Percentiles rank a stretch among this genome's conserved stretches.
Conservation (phyloP, 2,329 filamentous ascomycete genomes). For the Aspergillus novofumigatus region DNA sequence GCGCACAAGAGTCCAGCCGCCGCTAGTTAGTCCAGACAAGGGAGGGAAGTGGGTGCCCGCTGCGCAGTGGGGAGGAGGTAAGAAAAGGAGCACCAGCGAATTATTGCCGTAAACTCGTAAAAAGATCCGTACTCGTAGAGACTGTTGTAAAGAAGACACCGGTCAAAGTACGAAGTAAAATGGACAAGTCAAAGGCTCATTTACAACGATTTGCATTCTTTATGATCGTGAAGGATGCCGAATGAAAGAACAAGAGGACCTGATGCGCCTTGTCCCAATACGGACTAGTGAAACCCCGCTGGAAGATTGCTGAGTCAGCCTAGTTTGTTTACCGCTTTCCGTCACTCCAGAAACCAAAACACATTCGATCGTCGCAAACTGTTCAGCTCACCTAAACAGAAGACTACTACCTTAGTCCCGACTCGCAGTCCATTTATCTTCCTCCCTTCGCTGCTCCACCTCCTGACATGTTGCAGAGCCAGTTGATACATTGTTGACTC, state of each 20-base stretch:
- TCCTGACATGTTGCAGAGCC: slow-evolving; percentile 14
- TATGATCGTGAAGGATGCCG: neutral
- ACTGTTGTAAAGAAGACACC: neutral
- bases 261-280: slow-evolving; percentile 11
- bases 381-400: neutral
- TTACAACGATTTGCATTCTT: neutral
- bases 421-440: neutral
- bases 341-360: slow-evolving; percentile 29
- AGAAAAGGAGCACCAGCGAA: neutral
- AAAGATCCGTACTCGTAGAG: neutral
- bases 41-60: slow-evolving; percentile 1
- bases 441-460: slow-evolving; percentile 9
- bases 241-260: slow-evolving; percentile 7
- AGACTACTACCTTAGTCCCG: neutral
- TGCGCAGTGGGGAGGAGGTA: neutral
- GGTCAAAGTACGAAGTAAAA: neutral
- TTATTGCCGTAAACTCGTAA: neutral
- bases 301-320: slow-evolving; percentile 24
- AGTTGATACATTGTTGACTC: slow-evolving; percentile 4
- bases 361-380: neutral
- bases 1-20: slow-evolving; percentile 1
- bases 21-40: slow-evolving; percentile 1
- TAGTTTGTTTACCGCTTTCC: slow-evolving; percentile 30
- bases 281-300: slow-evolving; percentile 11
- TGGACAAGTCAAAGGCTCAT: neutral